Base-by-base conservation (phyloP, 78 protist species). In the Dictyostelium citrinum region DNA sequence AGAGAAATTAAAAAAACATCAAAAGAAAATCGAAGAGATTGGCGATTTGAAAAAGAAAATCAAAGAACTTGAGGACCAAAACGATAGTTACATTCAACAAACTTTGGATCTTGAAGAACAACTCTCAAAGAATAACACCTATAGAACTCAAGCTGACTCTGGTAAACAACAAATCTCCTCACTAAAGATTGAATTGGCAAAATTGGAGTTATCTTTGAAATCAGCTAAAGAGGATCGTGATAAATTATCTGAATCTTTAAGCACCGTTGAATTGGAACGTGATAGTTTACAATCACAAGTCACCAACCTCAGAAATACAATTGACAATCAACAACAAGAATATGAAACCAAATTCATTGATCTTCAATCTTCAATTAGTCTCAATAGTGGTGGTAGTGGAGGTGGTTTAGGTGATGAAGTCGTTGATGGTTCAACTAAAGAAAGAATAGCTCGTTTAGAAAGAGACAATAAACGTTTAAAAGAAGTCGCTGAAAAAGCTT, bases 1-100 rank as follows among this genome's bases (percentile, higher is more conserved):
- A 71, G 90, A 91, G 49, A 91, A 84, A 31, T 31, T 91, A 16
- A 91, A 83, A 39, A 82, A 81, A n/a, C 74, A 70, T 79, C 82
- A 91, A 71, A 82, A 91, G 27, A 91, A 83, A 43, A 71, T 84
- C 11, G 95, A 91, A 17, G 90, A 83, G 45, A 80, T 91, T 33
- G 82, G 41, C 0, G 95, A 82, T 37, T 31, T 91, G 27, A 82
- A 72, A 29, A 82, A 76, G 33, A 86, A 91, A 12, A 79, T 75
- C 16, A 82, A 83, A 55, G 67, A 81, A 41, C 51, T 78, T 20
- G 91, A 83, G 46, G 95, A 90, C 1, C 82, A 90, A 79, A 76
- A 80, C 31, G 85, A 90, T 9, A 88, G 71, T 61, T 88, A 88
- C 58, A 20, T 88, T 12, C 82, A 88, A 22, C 93, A 88, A 39